Evolutionary conservation across 371 early-diverging fungal genomes (phyloP).

Genomic region (Mitosporidium daphniae): DNA sequence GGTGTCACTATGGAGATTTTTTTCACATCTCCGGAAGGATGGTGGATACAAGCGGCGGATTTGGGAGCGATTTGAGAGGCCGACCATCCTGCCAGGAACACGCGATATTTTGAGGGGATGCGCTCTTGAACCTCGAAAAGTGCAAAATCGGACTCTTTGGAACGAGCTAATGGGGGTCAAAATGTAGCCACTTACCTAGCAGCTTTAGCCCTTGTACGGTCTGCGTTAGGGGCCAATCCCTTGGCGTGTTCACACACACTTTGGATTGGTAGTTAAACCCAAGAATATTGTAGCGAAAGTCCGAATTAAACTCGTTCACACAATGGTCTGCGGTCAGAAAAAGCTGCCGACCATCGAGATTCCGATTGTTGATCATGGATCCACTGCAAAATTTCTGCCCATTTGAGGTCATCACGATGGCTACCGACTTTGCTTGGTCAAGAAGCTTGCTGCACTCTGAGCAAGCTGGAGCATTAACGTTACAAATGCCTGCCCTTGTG

Average conservation of each 20-base stretch:
- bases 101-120: constrained; percentile 11
- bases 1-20: constrained; percentile 13
- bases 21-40: constrained; percentile 12
- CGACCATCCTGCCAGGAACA: constrained; percentile 12
- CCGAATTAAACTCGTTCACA: constrained; percentile 5
- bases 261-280: constrained; percentile 12
- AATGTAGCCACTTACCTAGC: constrained; percentile 5
- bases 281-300: constrained; percentile 9
- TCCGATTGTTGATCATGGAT: constrained; percentile 11
- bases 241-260: constrained; percentile 5
- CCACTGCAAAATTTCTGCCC: constrained; percentile 14
- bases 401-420: constrained; percentile 10
- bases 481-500: constrained; percentile 14
- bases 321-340: constrained; percentile 14
- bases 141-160: constrained; percentile 9
- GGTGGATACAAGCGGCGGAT: constrained; percentile 11
- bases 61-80: constrained; percentile 4
- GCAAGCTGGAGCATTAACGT: constrained; percentile 12
- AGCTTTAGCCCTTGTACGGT: constrained; percentile 11
- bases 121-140: constrained; percentile 12
- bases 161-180: too few relatives aligned
- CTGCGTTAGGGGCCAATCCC: constrained; percentile 6
- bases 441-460: constrained; percentile 6
- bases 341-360: constrained; percentile 12
- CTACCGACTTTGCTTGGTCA: constrained; percentile 11